Conservation (phyloP, 768 basidiomycete species). For the Gautieria morchelliformis region DNA sequence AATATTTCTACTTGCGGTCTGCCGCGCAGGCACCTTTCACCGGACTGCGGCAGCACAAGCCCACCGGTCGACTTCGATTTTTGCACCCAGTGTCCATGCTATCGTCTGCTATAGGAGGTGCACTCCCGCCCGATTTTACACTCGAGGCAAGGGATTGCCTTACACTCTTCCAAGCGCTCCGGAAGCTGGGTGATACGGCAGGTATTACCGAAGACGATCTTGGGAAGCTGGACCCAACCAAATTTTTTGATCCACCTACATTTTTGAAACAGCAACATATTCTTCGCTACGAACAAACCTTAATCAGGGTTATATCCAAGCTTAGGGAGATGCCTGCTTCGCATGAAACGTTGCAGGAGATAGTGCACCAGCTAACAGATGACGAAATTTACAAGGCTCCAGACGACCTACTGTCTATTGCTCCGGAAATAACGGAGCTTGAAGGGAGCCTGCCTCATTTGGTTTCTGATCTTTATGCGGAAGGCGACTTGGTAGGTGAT, state of each 20-base stretch:
- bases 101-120: slow-evolving; percentile 34
- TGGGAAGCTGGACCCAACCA: slow-evolving; percentile 29
- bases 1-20: slow-evolving; percentile 44
- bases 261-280: slow-evolving; percentile 54
- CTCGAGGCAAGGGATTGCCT: slow-evolving; percentile 53
- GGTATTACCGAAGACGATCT: slow-evolving; percentile 16
- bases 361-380: slow-evolving; percentile 36
- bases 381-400: slow-evolving; percentile 14
- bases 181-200: not conserved
- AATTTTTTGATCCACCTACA: slow-evolving; percentile 32
- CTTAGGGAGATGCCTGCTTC: slow-evolving; percentile 30
- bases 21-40: slow-evolving; percentile 22
- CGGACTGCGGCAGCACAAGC: slow-evolving; percentile 28
- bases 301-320: slow-evolving; percentile 36
- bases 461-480: slow-evolving; percentile 46
- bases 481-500: slow-evolving; percentile 42
- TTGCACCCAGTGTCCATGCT: slow-evolving; percentile 57
- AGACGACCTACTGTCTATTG: not conserved
- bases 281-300: slow-evolving; percentile 42
- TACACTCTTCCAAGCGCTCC: slow-evolving; percentile 39
- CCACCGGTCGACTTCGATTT: slow-evolving; percentile 36
- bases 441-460: slow-evolving; percentile 38
- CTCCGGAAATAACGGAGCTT: slow-evolving; percentile 27
- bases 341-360: slow-evolving; percentile 21
- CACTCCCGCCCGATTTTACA: slow-evolving; percentile 52